Base-by-base conservation (phyloP, 768 basidiomycete species). In the Erythrobasidium yunnanense region DNA sequence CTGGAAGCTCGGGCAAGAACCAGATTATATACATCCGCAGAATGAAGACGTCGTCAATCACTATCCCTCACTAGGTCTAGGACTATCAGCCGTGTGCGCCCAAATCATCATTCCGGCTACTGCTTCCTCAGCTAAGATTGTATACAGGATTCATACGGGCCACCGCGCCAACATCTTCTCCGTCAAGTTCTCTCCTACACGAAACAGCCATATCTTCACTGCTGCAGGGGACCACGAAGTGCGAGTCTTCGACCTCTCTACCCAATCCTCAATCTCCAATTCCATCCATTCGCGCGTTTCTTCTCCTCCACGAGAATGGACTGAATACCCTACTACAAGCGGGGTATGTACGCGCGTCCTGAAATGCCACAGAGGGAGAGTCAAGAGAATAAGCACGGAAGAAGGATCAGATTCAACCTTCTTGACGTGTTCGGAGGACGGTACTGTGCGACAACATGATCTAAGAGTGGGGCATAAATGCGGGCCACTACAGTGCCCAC, bases 341-440 rank as follows among this genome's bases (percentile, higher is more conserved):
- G 66, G 66, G 4, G 70, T 69, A 0, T 68, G 60, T 30, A 69
- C 62, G 15, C 25, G 25, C 2, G 72, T 71, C 2, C 63, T 72
- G 11, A 49, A 65, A 0, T 73, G 73, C 50, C 73, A 73, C 29
- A 15, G 47, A 1, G 69, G 65, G 22, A 57, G 71, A 5, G 73
- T 73, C 35, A 73, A 73, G 55, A 52, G 71, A 0, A 66, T 73
- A 34, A 50, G 69, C 11, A 66, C 63, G 17, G 67, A 68, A 49
- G 70, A 68, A 38, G 63, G 63, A 11, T 66, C 58, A 1, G 45
- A 68, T 11, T 49, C 66, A 11, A 38, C 66, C 0, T 72, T 73
- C 34, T 33, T 73, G n/a, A 73, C 70, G 2, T 71, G 70, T 60
- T 63, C 66, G 15, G 73, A 73, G 52, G 73, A 73, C 45, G 71